Base-by-base conservation (phyloP, 257 asterid species). In the Salvia splendens region DNA sequence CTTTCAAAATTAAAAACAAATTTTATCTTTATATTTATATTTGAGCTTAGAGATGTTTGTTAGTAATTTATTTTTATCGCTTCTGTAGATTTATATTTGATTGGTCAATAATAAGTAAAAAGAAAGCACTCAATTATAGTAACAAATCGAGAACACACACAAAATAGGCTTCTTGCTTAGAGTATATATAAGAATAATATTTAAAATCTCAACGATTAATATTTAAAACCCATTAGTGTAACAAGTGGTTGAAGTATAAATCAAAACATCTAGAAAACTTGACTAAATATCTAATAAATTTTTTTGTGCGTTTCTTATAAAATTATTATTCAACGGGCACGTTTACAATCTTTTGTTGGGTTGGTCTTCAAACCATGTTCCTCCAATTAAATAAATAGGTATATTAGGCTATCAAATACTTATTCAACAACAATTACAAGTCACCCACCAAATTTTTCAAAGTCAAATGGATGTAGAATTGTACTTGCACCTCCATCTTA, bases 371-470 rank as follows among this genome's bases (percentile, higher is more conserved):
- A 59, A 9, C 49, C 32, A 38, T 36, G 49, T 15, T 14, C 65
- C 8, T 24, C n/a, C 0, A 59, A 28, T 14, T 38, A 15, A 14
- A 7, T 4, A 36, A n/a, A n/a, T 36, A 15, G n/a, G n/a, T n/a
- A n/a, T n/a, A 14, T n/a, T 59, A 15, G 65, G 65, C 65, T 38
- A 59, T 36, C 48, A 59, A 59, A 59, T n/a, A n/a, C n/a, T n/a
- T 36, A 33, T 57, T 57, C 46, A 57, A 55, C 20, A 2, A 55
- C 42, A 55, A 30, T 55, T 33, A 12, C 40, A 30, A 32, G 20
- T 32, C 61, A 28, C 63, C 63, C 45, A 36, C 65, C 65, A 36
- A 36, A 10, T 53, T 20, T 10, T n/a, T n/a, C n/a, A n/a, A n/a
- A n/a, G n/a, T n/a, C n/a, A n/a, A n/a, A n/a, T n/a, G n/a, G n/a